Percentiles rank a stretch among this genome's conserved stretches.
Evolutionary conservation across 169 alveolate species (phyloP).

Genomic region (Babesia bovis): DNA sequence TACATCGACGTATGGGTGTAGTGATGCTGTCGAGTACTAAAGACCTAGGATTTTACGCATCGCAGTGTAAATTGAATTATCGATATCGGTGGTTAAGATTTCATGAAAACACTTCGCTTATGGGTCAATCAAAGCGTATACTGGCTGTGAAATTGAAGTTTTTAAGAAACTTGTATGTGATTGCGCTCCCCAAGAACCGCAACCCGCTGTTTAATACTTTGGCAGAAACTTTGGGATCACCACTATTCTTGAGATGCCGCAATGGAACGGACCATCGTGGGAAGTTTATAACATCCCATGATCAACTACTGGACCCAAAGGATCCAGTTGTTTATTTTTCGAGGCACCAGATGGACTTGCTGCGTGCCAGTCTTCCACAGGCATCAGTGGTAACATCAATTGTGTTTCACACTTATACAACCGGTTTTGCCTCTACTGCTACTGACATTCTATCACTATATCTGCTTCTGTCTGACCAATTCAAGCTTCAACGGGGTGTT

Average conservation of each 20-base stretch:
- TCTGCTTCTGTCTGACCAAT: slow-evolving; percentile 18
- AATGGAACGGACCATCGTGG: slow-evolving; percentile 4
- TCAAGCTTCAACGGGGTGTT: neutral
- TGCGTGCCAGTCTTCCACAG: slow-evolving; percentile 8
- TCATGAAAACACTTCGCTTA: neutral
- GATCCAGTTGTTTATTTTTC: slow-evolving; percentile 41
- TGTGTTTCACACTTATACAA: slow-evolving; percentile 22
- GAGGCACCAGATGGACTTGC: slow-evolving; percentile 5
- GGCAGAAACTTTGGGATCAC: slow-evolving; percentile 28
- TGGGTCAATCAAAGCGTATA: slow-evolving; percentile 11
- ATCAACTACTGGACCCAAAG: neutral
- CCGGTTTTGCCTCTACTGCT: slow-evolving; percentile 8
- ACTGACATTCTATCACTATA: slow-evolving; percentile 31
- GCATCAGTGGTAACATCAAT: slow-evolving; percentile 14
- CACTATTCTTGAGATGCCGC: slow-evolving; percentile 15
- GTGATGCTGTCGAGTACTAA: neutral
- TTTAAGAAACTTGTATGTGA: slow-evolving; percentile 12
- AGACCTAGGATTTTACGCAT: neutral
- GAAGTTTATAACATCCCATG: neutral
- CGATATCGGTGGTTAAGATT: slow-evolving; percentile 14
- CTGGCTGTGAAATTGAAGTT: neutral
- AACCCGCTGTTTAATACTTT: slow-evolving; percentile 31
- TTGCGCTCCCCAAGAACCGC: slow-evolving; percentile 26
- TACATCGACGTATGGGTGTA: slow-evolving; percentile 8
- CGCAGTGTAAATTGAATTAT: neutral